Conservation (phyloP, 768 basidiomycete species). For the Obba rivulosa region DNA sequence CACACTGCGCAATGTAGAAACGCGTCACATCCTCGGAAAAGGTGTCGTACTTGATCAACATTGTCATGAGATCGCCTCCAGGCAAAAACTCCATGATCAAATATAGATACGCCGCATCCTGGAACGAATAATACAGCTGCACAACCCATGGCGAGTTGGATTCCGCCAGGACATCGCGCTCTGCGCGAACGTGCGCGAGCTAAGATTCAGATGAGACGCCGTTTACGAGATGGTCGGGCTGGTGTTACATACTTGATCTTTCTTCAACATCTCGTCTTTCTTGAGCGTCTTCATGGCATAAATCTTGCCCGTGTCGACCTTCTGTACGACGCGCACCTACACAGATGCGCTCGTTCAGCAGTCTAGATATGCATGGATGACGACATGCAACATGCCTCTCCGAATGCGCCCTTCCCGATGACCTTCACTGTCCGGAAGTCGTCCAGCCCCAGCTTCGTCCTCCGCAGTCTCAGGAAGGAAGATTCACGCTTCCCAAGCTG, state of each 20-base stretch:
- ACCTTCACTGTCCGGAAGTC: conserved; percentile 98
- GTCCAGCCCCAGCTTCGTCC: conserved; percentile 86
- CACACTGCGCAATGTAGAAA: conserved; percentile 99
- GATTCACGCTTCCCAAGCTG: conserved; percentile 86
- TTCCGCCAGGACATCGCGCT: conserved; percentile 94
- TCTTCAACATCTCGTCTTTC: conserved; percentile 99
- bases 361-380: background rate
- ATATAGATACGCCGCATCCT: conserved; percentile 88
- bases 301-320: conserved; percentile 94
- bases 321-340: conserved; percentile 91
- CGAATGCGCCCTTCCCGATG: conserved; percentile 98
- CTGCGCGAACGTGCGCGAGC: conserved; percentile 97
- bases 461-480: conserved; percentile 78
- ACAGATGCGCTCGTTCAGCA: background rate
- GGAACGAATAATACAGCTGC: conserved; percentile 97
- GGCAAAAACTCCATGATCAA: conserved; percentile 99
- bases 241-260: conserved; percentile 79
- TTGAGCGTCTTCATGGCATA: conserved; percentile 98
- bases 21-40: conserved; percentile 97
- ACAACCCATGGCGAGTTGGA: conserved; percentile 96
- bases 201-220: conserved; percentile 26
- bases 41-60: conserved; percentile 99
- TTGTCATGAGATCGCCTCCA: conserved; percentile 98
- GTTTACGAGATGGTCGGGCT: background rate
- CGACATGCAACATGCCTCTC: conserved; percentile 61